Conservation (phyloP, 1,284 basidiomycete species). For the Irpex sp. region DNA sequence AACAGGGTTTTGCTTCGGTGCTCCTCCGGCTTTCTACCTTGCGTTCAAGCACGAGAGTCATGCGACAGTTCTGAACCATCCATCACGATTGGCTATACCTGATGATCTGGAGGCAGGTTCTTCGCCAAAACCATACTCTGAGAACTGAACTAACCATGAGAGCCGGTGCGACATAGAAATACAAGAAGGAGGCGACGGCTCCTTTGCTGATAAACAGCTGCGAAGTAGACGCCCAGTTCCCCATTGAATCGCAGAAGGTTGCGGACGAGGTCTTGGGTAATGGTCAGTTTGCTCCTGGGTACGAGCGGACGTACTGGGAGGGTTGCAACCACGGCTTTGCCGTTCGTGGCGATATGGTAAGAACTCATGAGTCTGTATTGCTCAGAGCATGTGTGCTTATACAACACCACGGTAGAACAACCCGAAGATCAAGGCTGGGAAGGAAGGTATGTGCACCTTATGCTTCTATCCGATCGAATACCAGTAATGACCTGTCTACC, state of each 20-base stretch:
- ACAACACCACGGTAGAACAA: conserved; percentile 24
- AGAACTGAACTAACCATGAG: too few relatives aligned
- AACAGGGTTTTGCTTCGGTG: conserved; percentile 72
- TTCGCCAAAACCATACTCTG: too few relatives aligned
- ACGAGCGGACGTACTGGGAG: conserved; percentile 50
- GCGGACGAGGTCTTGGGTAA: conserved; percentile 52
- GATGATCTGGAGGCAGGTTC: conserved; percentile 53
- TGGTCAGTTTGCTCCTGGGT: conserved; percentile 47
- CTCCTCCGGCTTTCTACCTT: conserved; percentile 54
- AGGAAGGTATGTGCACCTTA: conserved; percentile 27
- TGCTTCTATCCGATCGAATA: too few relatives aligned
- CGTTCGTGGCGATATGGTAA: conserved; percentile 36
- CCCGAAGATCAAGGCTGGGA: conserved; percentile 31
- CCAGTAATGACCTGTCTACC: too few relatives aligned
- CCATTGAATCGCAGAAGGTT: conserved; percentile 24
- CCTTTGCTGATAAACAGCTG: conserved; percentile 45
- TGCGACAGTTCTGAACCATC: conserved; percentile 60
- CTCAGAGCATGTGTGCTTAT: background rate
- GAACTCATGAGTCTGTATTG: background rate
- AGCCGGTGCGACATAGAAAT: conserved; percentile 28
- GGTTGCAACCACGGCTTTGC: conserved; percentile 65
- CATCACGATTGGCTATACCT: conserved; percentile 62
- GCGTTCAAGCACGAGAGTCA: conserved; percentile 58
- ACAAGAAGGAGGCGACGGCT: conserved; percentile 25
- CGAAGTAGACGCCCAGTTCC: conserved; percentile 32